Base-by-base conservation (phyloP, 495 filamentous ascomycete species). In the Neurospora sp. region DNA sequence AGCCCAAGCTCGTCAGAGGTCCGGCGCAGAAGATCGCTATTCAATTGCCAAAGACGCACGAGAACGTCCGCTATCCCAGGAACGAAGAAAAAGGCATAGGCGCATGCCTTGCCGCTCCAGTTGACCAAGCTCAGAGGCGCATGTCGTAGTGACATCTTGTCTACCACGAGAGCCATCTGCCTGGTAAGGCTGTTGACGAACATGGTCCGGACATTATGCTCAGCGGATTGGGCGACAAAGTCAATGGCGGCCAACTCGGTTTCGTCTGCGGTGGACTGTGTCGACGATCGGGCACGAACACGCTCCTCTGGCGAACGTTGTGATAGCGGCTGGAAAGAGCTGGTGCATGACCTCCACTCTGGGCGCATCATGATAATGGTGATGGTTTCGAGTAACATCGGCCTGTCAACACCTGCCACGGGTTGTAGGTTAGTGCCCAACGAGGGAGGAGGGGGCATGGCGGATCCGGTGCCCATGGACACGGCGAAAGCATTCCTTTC, bases 11-110 rank as follows among this genome's bases (percentile, higher is more conserved):
- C 90, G 41, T 89, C 86, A 1, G 92, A 81, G 14, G 94, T 88
- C 44, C 93, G 89, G 72, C 91, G 89, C 75, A 97, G 85, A 39
- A 86, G 79, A 71, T 87, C 88, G 8, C 88, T 79, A 31, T 89
- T 87, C 40, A 92, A 84, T 48, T 89, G 88, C 96, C 95, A 97
- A 35, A 98, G 82, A 37, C 93, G 87, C 38, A 97, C 89, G 70
- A 98, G 85, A 45, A 95, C 88, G 76, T 98, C 94, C 44, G 94
- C 91, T 71, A 97, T 87, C 20, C 94, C 94, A 0, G 94, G 92
- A 45, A 93, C 96, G 79, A 97, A 98, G 78, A 96, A 96, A 81
- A 97, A 99, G 41, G 96, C 96, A 81, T 97, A 98, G 9, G 96
- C 96, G 76, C 90, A 92, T 17, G 94, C 93, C 81, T 96, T 98